These are phyloP conservation scores for Drosera capensis DNA, from an alignment of 148 eudicot species.

Conservation along the genomic window DNA sequence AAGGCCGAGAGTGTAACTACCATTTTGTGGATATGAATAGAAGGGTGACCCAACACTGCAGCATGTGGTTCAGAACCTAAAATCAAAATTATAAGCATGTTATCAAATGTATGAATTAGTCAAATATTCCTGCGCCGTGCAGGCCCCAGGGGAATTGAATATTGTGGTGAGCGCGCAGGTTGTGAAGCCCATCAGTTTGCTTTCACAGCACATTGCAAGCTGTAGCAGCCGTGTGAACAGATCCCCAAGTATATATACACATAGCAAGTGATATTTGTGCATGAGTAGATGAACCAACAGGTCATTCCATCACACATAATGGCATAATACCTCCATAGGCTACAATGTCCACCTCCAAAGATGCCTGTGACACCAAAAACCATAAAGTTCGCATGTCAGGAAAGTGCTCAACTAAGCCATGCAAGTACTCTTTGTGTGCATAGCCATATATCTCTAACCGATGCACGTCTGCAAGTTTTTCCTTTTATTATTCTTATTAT, in stretches of 20 bases:
- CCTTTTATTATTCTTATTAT: too few relatives aligned
- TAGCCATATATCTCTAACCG: background rate
- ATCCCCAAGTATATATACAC: too few relatives aligned
- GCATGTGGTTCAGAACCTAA: conserved; percentile 90
- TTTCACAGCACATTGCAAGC: too few relatives aligned
- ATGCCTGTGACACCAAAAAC: conserved; percentile 36
- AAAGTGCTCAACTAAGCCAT: background rate
- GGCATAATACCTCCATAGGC: conserved; percentile 73
- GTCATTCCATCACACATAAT: background rate
- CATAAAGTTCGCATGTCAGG: conserved; percentile 2
- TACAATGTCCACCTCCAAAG: conserved; percentile 75
- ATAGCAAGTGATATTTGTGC: too few relatives aligned
- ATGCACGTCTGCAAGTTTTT: too few relatives aligned
- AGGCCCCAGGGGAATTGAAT: too few relatives aligned
- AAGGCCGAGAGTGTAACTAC: conserved; percentile 28
- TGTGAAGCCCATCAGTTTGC: too few relatives aligned
- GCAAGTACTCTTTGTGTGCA: background rate
- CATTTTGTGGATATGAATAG: conserved; percentile 76
- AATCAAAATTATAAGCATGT: too few relatives aligned
- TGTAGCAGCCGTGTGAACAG: too few relatives aligned
- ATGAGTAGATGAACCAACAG: background rate
- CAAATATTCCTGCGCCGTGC: too few relatives aligned
- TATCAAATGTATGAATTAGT: background rate
- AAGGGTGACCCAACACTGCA: conserved; percentile 48
- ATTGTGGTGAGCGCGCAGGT: too few relatives aligned